These are phyloP conservation scores for Penicillium chermesinum DNA, from an alignment of 495 filamentous ascomycete species.

Conservation along the genomic window DNA sequence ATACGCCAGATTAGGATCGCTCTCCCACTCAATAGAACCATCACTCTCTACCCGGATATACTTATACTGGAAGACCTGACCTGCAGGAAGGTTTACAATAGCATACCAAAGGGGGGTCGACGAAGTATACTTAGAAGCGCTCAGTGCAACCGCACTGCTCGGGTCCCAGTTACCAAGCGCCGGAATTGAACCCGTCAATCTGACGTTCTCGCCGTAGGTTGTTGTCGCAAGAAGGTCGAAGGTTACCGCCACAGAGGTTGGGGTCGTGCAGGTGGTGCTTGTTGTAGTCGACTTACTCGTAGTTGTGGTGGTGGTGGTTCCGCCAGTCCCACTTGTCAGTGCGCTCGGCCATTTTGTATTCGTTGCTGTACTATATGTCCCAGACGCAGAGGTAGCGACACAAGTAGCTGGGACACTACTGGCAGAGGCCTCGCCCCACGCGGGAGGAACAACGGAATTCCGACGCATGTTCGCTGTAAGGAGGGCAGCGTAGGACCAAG, in stretches of 20 bases:
- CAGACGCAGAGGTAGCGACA: conserved; percentile 44
- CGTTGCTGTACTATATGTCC: conserved; percentile 55
- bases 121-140: conserved; percentile 47
- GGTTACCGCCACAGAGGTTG: conserved; percentile 50
- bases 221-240: conserved; percentile 56
- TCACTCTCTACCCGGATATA: conserved; percentile 55
- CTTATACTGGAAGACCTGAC: conserved; percentile 59
- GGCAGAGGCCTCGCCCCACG: conserved; percentile 50
- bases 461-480: conserved; percentile 47
- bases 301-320: conserved; percentile 14
- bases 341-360: conserved; percentile 51
- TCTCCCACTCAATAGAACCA: conserved; percentile 57
- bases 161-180: conserved; percentile 56
- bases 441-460: conserved; percentile 45
- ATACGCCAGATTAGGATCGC: conserved; percentile 56
- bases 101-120: conserved; percentile 55
- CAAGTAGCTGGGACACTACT: conserved; percentile 53
- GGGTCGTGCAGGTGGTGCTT: conserved; percentile 35
- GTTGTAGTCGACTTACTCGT: conserved; percentile 18
- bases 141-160: conserved; percentile 44
- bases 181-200: conserved; percentile 50
- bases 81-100: conserved; percentile 46
- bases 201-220: conserved; percentile 53
- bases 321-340: conserved; percentile 35
- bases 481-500: conserved; percentile 51